Conservation (phyloP, 345 rosid species). For the Pseudoturritis turrita region DNA sequence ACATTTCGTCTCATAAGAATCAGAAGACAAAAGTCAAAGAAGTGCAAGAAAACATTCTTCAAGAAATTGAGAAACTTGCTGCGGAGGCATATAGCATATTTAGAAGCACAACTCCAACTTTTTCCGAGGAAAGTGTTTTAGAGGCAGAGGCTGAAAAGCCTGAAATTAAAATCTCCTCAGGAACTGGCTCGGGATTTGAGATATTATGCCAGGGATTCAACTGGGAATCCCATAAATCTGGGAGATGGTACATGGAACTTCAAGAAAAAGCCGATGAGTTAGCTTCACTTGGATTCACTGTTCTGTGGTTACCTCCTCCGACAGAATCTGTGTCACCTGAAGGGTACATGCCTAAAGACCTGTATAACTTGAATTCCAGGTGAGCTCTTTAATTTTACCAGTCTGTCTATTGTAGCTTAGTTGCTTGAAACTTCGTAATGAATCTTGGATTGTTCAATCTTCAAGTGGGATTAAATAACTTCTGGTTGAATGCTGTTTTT, state of each 20-base stretch:
- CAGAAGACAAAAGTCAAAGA: conserved; percentile 57
- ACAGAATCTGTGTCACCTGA: conserved; percentile 98
- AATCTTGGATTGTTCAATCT: neutral
- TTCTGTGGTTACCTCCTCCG: conserved; percentile 95
- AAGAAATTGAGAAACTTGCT: conserved; percentile 93
- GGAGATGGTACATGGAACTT: conserved; percentile 81
- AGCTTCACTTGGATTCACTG: conserved; percentile 76
- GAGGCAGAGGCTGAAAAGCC: conserved; percentile 39
- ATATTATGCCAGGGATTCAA: conserved; percentile 94
- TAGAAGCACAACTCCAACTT: conserved; percentile 64
- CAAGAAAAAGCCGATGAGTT: conserved; percentile 66
- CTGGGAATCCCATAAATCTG: conserved; percentile 95
- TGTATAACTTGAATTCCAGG: conserved; percentile 91
- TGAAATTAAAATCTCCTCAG: conserved; percentile 54
- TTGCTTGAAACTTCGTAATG: neutral
- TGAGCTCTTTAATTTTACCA: conserved; percentile 12
- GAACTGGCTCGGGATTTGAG: conserved; percentile 84
- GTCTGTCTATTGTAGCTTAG: neutral
- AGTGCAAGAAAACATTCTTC: conserved; percentile 80
- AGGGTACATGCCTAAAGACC: conserved; percentile 98
- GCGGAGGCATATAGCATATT: conserved; percentile 97
- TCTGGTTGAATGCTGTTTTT: conserved; percentile 2
- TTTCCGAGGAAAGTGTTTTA: conserved; percentile 45
- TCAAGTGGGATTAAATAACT: neutral
- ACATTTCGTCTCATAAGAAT: conserved; percentile 54